These are phyloP conservation scores for Malassezia obtusa DNA, from an alignment of 1,284 basidiomycete genomes.

Conservation along the genomic window DNA sequence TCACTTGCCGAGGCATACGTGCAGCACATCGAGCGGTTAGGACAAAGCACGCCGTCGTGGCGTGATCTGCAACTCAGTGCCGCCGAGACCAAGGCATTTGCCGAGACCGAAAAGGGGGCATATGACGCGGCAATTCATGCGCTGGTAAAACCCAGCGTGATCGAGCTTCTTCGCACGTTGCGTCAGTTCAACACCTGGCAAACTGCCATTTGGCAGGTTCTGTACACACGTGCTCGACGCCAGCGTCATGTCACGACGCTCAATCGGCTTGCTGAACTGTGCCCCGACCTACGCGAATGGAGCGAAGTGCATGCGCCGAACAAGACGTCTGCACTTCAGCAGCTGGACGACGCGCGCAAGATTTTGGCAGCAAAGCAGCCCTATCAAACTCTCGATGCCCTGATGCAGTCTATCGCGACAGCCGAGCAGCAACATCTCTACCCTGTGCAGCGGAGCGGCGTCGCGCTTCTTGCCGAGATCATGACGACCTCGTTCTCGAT, in stretches of 20 bases:
- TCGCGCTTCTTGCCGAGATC: constrained; percentile 7
- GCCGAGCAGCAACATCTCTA: constrained; percentile 9
- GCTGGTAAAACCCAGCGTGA: neutral
- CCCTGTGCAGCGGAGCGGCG: constrained; percentile 9
- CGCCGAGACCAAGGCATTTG: neutral
- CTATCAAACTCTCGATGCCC: constrained; percentile 1
- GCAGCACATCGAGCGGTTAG: constrained; percentile 1
- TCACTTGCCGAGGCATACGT: constrained; percentile 6
- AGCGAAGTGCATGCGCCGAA: neutral
- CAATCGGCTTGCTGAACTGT: neutral
- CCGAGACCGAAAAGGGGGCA: constrained; percentile 2
- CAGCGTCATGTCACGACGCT: constrained; percentile 7
- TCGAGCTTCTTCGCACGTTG: neutral
- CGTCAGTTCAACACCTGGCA: constrained; percentile 2
- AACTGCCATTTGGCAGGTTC: constrained; percentile 2
- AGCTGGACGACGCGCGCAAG: constrained; percentile 4
- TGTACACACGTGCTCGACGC: constrained; percentile 7
- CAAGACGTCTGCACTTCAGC: neutral
- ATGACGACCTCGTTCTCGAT: neutral
- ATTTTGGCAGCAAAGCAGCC: constrained; percentile 7
- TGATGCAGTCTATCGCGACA: constrained; percentile 6
- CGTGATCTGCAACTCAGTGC: constrained; percentile 2
- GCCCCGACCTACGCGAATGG: constrained; percentile 1
- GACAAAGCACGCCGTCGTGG: neutral
- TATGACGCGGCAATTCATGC: constrained; percentile 3